phyloP scores from a whole-genome alignment of 208 protist genomes.

The Leishmania tropica region DNA sequence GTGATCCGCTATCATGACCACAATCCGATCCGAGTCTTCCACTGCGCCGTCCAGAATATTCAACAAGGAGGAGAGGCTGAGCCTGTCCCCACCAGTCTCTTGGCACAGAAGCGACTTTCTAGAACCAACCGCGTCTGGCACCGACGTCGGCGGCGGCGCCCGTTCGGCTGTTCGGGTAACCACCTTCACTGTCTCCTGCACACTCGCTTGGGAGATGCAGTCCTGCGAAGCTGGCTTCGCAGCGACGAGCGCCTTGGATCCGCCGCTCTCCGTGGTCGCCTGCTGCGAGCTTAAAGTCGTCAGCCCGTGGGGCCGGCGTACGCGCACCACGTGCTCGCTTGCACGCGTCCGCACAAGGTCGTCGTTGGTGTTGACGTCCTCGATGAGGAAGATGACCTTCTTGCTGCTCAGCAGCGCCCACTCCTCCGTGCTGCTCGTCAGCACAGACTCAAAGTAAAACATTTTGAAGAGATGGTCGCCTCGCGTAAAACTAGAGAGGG shows the following conservation, averaged over 20 bases:
- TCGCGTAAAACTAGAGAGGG: conserved; percentile 9
- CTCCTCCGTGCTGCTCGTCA: neutral
- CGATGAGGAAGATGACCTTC: conserved; percentile 36
- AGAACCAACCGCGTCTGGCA: neutral
- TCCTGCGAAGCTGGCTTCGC: neutral
- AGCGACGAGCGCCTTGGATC: neutral
- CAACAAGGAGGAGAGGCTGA: conserved; percentile 23
- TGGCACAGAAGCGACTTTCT: neutral
- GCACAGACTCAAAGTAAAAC: conserved; percentile 18
- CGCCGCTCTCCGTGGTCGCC: too few species aligned
- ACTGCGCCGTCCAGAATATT: conserved; percentile 29
- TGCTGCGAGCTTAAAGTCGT: neutral
- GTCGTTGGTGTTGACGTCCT: conserved; percentile 23
- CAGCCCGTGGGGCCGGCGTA: conserved; percentile 13
- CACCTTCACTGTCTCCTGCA: neutral
- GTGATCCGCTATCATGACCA: conserved; percentile 31
- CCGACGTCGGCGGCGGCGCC: neutral
- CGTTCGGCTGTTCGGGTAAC: neutral
- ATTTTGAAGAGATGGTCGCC: conserved; percentile 22
- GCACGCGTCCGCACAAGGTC: conserved; percentile 13
- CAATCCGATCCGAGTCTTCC: conserved; percentile 28
- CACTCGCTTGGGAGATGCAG: too few species aligned
- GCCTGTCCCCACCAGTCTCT: conserved; percentile 7
- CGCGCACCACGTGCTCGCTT: neutral
- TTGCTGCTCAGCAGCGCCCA: conserved; percentile 25